phyloP scores from a whole-genome alignment of 345 rosid genomes.

The Aurinia saxatilis region DNA sequence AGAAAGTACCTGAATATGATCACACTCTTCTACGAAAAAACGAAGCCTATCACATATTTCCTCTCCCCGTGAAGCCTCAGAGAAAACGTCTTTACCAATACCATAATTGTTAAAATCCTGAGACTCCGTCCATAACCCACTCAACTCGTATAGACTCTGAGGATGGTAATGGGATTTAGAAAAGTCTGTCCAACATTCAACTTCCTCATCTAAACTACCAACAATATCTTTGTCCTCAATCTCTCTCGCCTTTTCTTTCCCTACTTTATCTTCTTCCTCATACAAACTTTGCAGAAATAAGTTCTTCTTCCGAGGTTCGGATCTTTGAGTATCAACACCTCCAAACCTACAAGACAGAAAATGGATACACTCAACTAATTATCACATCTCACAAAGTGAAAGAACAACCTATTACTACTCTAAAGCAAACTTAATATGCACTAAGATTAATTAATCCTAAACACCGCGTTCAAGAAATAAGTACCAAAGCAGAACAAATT shows the following conservation, averaged over 20 bases:
- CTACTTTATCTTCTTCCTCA: slow-evolving; percentile 40
- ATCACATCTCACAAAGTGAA: neutral
- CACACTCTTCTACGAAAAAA: slow-evolving; percentile 85
- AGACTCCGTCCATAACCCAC: slow-evolving; percentile 55
- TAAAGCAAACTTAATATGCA: neutral
- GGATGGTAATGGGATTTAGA: slow-evolving; percentile 90
- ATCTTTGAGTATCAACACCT: slow-evolving; percentile 45
- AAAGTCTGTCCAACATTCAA: slow-evolving; percentile 88
- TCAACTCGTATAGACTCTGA: slow-evolving; percentile 60
- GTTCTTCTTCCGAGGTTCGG: slow-evolving; percentile 57
- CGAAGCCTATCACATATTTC: slow-evolving; percentile 79
- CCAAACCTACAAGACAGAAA: slow-evolving; percentile 49
- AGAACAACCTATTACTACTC: neutral
- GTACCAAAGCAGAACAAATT: neutral
- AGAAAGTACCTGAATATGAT: slow-evolving; percentile 89
- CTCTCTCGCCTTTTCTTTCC: slow-evolving; percentile 30
- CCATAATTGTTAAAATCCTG: slow-evolving; percentile 72
- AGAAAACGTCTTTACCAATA: slow-evolving; percentile 62
- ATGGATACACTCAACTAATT: neutral
- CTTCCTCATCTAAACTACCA: slow-evolving; percentile 51
- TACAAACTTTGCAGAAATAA: slow-evolving; percentile 71
- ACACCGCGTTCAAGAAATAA: neutral
- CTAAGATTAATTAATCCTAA: neutral
- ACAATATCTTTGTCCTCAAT: slow-evolving; percentile 69
- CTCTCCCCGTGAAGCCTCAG: slow-evolving; percentile 55